Evolutionary conservation across 2,329 filamentous ascomycete species (phyloP).

Genomic region (Dendryphion nanum): DNA sequence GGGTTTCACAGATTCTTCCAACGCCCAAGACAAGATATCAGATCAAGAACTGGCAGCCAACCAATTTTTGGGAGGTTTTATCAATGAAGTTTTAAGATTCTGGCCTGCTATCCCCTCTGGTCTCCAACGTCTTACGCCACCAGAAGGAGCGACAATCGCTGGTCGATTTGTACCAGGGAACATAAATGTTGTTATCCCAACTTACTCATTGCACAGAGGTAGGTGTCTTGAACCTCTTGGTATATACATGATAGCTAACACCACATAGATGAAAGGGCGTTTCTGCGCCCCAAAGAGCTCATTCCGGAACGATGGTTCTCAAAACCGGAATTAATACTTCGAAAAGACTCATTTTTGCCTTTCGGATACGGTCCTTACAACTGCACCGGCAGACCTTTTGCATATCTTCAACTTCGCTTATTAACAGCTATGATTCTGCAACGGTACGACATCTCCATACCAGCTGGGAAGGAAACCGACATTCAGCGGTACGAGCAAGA

Average conservation of each 20-base stretch:
- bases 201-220: background rate
- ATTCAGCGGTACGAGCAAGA: background rate
- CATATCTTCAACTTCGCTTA: background rate
- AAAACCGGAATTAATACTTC: constrained; percentile 2
- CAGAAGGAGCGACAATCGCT: constrained; percentile 21
- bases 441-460: constrained; percentile 1
- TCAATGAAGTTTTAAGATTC: constrained; percentile 27
- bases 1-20: background rate
- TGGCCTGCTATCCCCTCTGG: constrained; percentile 24
- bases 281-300: constrained; percentile 3
- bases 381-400: constrained; percentile 1
- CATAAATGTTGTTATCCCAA: constrained; percentile 3
- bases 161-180: constrained; percentile 27
- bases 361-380: constrained; percentile 47
- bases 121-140: constrained; percentile 28
- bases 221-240: background rate
- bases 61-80: constrained; percentile 27
- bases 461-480: background rate
- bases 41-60: background rate
- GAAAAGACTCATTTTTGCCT: constrained; percentile 61
- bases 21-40: background rate
- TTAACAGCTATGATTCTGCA: background rate
- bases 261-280: background rate
- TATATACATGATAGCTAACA: too few relatives aligned
- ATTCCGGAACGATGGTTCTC: constrained; percentile 8